Base-by-base conservation (phyloP, 208 protist species). In the Trichomonas vaginalis region DNA sequence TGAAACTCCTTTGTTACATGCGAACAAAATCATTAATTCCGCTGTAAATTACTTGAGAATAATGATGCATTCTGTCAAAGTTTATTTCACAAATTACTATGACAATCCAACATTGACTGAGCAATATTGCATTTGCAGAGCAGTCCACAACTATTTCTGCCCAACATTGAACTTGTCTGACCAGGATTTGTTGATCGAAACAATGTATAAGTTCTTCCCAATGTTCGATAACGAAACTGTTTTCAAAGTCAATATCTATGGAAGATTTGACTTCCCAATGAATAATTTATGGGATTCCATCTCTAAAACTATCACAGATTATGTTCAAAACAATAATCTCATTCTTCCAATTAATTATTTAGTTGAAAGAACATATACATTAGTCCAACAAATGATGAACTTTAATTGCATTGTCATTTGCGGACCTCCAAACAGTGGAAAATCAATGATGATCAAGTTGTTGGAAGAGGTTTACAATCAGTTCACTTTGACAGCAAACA, bases 1-100 rank as follows among this genome's bases (percentile, higher is more conserved):
- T 47, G 39, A 88, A 47, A n/a, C 82, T 32, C 32, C 14, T 0
- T 21, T 88, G 9, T 15, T 45, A 23, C 82, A 88, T 40, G 4
- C 12, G 2, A 4, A 45, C 12, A 88, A 47, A 21, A 88, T 88
- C 32, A 46, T 47, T 8, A 88, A 6, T 32, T 2, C 40, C 17
- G 82, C 14, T 21, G 35, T 45, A 37, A 10, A 88, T 45, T 21
- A 47, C 9, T 10, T 88, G 1, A 35, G 82, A n/a, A 10, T 15
- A 48, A 32, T 88, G 14, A 88, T 88, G 82, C 82, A 88, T 88
- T 45, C 32, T 15, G 27, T 21, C 40, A 88, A 88, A 88, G 82
- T 88, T 27, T 35, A 88, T n/a, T 92, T 92, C n/a, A 39, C 46
- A 21, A 92, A 92, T 51, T 92, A 92, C 37, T 92, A 92, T 39